phyloP scores from a whole-genome alignment of 2,329 filamentous ascomycete species.

The Tolypocladium guangdongense region DNA sequence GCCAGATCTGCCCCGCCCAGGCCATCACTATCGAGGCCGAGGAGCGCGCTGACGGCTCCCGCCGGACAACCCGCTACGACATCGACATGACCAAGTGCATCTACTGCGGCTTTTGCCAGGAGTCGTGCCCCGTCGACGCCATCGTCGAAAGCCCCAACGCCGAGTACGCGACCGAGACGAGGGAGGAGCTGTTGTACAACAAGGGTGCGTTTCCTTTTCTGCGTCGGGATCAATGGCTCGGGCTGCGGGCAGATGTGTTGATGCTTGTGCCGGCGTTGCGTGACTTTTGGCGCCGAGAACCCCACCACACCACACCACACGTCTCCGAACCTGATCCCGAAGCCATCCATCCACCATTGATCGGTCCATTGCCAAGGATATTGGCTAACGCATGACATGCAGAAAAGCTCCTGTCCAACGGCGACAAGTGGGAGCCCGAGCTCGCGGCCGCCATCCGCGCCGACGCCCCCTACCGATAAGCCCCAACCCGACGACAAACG shows the following conservation, averaged over 20 bases:
- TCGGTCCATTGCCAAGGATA: neutral
- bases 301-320: neutral
- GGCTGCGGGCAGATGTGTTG: neutral
- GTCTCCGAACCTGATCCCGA: too few species aligned
- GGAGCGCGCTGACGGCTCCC: conserved; percentile 89
- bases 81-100: conserved; percentile 99
- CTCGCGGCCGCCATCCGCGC: conserved; percentile 84
- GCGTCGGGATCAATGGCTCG: neutral
- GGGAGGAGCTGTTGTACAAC: conserved; percentile 95
- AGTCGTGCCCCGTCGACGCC: conserved; percentile 95
- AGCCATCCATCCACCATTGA: neutral
- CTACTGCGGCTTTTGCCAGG: conserved; percentile 98
- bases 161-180: conserved; percentile 54
- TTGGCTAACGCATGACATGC: conserved; percentile 11
- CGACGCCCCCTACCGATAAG: conserved; percentile 81
- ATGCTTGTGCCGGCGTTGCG: neutral
- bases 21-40: conserved; percentile 99
- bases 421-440: conserved; percentile 97
- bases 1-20: conserved; percentile 81
- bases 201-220: conserved; percentile 44
- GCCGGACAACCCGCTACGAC: conserved; percentile 93
- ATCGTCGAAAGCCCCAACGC: conserved; percentile 57
- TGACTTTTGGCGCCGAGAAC: neutral
- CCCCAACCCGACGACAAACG: neutral
- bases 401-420: conserved; percentile 80